These are phyloP conservation scores for Rhizopogon vesiculosus DNA, from an alignment of 768 basidiomycete genomes.

Conservation along the genomic window DNA sequence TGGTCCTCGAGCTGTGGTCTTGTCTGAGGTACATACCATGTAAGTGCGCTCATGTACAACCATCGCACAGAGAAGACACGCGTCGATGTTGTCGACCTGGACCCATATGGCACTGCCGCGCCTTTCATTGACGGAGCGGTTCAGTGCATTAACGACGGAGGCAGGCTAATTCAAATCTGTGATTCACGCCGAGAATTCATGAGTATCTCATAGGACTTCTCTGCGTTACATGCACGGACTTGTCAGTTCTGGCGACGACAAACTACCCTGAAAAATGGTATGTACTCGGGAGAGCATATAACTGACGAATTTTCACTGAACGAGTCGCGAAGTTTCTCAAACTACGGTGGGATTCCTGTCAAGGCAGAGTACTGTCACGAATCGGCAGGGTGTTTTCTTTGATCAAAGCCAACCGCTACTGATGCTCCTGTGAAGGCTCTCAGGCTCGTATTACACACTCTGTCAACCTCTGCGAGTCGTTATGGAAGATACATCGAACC, in stretches of 20 bases:
- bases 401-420: not conserved
- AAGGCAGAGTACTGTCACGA: constrained; percentile 97
- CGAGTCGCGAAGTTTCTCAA: constrained; percentile 63
- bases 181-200: not conserved
- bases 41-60: constrained; percentile 84
- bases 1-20: not conserved
- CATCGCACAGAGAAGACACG: constrained; percentile 69
- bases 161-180: constrained; percentile 35
- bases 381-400: constrained; percentile 47
- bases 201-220: constrained; percentile 60
- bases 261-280: constrained; percentile 98
- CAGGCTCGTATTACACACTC: constrained; percentile 80
- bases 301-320: not conserved
- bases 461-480: constrained; percentile 83
- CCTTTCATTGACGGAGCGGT: constrained; percentile 96
- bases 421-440: constrained; percentile 56
- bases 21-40: not conserved
- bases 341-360: constrained; percentile 88
- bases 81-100: constrained; percentile 95
- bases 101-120: constrained; percentile 96
- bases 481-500: constrained; percentile 94
- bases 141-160: constrained; percentile 84
- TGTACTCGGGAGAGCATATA: not conserved
- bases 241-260: constrained; percentile 86
- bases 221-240: constrained; percentile 95